Percentiles rank a stretch among this genome's conserved stretches.
Conservation (phyloP, 163 green algal species). For the Chloromonas sp. region DNA sequence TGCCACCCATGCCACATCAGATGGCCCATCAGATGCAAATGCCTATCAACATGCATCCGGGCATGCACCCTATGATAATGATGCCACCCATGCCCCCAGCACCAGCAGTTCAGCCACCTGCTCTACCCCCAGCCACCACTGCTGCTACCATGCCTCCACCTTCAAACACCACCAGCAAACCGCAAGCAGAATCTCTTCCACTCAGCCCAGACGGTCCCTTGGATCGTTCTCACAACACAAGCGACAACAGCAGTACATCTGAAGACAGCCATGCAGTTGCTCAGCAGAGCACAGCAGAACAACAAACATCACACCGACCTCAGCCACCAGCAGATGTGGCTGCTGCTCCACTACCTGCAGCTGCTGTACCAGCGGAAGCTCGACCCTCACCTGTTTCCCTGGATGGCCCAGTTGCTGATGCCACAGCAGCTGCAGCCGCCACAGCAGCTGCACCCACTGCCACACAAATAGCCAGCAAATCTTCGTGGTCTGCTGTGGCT, state of each 20-base stretch:
- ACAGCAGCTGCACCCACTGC: constrained; percentile 16
- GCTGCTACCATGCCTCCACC: no score
- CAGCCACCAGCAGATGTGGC: constrained; percentile 2
- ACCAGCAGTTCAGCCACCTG: neutral
- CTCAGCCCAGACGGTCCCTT: no score
- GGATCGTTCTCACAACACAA: no score
- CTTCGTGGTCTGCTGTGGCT: no score
- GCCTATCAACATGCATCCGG: constrained; percentile 10
- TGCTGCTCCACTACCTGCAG: constrained; percentile 11
- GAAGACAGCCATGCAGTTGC: no score
- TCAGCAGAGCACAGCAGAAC: no score
- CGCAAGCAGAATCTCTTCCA: no score
- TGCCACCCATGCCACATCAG: constrained; percentile 4
- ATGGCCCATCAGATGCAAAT: constrained; percentile 6
- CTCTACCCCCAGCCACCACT: no score
- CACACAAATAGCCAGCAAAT: neutral
- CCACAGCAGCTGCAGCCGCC: constrained; percentile 14
- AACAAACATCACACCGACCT: no score
- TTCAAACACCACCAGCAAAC: no score
- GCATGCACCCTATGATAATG: constrained; percentile 5
- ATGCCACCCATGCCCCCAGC: neutral
- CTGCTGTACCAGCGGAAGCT: constrained; percentile 9
- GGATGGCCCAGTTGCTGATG: neutral
- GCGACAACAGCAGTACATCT: no score
- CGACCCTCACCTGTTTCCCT: neutral